A percentile compares a stretch with the other conserved stretches of the same genome.
Evolutionary conservation across 805 yeast genomes (phyloP).

Genomic region (Candida stauntonica): DNA sequence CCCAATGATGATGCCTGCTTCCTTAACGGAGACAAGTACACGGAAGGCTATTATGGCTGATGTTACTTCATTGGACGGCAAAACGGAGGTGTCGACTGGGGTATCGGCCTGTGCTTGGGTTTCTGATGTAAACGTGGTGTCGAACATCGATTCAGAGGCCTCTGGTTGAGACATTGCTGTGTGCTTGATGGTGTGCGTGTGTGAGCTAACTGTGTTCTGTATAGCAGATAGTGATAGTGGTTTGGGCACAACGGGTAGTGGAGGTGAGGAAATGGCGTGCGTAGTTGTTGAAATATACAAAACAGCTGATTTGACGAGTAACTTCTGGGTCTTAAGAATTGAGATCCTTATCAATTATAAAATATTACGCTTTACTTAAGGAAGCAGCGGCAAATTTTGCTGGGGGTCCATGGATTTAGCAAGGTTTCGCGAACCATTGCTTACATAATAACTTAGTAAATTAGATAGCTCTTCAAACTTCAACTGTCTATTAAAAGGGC

Average conservation of each 20-base stretch:
- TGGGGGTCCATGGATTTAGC: too few species aligned
- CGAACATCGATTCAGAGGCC: constrained; percentile 3
- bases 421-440: not conserved
- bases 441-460: not conserved
- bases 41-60: constrained; percentile 29
- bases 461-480: not conserved
- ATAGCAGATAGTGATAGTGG: too few species aligned
- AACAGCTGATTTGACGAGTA: too few species aligned
- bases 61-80: constrained; percentile 22
- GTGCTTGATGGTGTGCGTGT: not conserved
- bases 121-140: constrained; percentile 4
- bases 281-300: too few species aligned
- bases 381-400: too few species aligned
- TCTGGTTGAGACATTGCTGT: not conserved
- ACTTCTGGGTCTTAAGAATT: too few species aligned
- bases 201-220: constrained; percentile 1
- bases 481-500: constrained; percentile 9
- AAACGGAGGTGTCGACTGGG: constrained; percentile 17
- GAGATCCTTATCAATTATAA: too few species aligned
- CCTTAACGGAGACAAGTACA: constrained; percentile 74
- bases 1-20: constrained; percentile 89
- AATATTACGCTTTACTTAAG: too few species aligned
- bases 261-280: too few species aligned
- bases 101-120: constrained; percentile 14
- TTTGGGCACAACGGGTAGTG: too few species aligned